Percentiles rank a stretch among this genome's conserved stretches.
Conservation (phyloP, 495 filamentous ascomycete genomes). For the Aspergillus incahuasiensis region DNA sequence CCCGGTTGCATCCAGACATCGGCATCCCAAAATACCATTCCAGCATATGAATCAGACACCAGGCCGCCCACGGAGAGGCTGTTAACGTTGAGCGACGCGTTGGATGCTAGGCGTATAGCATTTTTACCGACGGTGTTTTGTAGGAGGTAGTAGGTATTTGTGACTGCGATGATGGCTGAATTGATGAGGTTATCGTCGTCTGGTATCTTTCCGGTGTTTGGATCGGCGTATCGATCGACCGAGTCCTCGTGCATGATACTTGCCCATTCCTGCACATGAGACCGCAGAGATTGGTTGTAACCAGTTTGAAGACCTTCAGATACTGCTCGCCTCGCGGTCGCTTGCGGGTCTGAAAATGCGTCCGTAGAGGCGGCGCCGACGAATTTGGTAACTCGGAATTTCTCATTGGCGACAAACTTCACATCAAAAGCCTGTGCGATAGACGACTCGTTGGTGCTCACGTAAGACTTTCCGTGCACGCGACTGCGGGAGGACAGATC, state of each 20-base stretch:
- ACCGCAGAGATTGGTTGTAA: slow-evolving; percentile 41
- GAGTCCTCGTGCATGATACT: slow-evolving; percentile 49
- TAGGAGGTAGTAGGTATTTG: slow-evolving; percentile 64
- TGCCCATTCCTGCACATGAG: slow-evolving; percentile 54
- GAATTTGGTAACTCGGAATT: slow-evolving; percentile 52
- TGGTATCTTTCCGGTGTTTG: slow-evolving; percentile 56
- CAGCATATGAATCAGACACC: slow-evolving; percentile 58
- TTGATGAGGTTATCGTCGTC: slow-evolving; percentile 54
- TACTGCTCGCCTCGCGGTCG: slow-evolving; percentile 45
- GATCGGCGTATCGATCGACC: slow-evolving; percentile 57
- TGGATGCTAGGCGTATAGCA: slow-evolving; percentile 32
- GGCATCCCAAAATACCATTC: slow-evolving; percentile 62
- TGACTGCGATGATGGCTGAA: slow-evolving; percentile 59
- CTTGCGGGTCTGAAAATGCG: slow-evolving; percentile 51
- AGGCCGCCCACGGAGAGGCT: slow-evolving; percentile 60
- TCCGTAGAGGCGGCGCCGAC: slow-evolving; percentile 59
- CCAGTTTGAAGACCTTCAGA: slow-evolving; percentile 39
- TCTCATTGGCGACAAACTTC: slow-evolving; percentile 44
- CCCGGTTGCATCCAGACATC: slow-evolving; percentile 67
- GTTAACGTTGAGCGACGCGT: slow-evolving; percentile 46
- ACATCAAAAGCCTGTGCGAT: slow-evolving; percentile 54
- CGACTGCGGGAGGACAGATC: slow-evolving; percentile 42
- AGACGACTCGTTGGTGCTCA: slow-evolving; percentile 53
- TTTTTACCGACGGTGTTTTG: slow-evolving; percentile 61
- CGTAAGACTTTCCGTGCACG: slow-evolving; percentile 41